Evolutionary conservation across 2,329 filamentous ascomycete genomes (phyloP).

Genomic region (Fusarium camptoceras): DNA sequence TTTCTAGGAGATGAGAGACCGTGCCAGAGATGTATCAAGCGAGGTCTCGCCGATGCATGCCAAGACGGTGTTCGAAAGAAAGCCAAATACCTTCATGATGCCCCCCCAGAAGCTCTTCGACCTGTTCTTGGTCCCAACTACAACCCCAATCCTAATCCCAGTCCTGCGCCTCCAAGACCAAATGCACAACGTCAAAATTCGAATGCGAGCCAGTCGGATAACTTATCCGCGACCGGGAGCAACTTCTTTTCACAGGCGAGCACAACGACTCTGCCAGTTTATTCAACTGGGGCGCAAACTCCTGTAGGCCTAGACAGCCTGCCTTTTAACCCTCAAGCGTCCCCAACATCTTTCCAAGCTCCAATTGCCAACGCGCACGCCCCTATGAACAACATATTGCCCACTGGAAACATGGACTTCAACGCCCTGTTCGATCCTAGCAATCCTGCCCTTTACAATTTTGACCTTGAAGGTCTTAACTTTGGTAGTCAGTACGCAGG

Average conservation of each 20-base stretch:
- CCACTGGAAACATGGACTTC: constrained; percentile 64
- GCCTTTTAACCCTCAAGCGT: constrained; percentile 73
- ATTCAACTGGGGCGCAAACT: constrained; percentile 58
- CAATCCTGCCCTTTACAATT: constrained; percentile 93
- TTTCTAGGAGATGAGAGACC: constrained; percentile 89
- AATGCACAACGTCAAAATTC: constrained; percentile 62
- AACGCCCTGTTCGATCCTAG: constrained; percentile 85
- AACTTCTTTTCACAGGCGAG: constrained; percentile 63
- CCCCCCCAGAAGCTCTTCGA: constrained; percentile 86
- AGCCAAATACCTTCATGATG: constrained; percentile 98
- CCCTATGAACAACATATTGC: constrained; percentile 62
- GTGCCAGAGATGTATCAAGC: constrained; percentile 93
- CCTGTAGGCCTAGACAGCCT: constrained; percentile 62
- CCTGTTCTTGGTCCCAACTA: constrained; percentile 82
- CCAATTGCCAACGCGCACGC: constrained; percentile 61
- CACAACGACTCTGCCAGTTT: constrained; percentile 64
- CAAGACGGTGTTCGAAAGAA: constrained; percentile 98
- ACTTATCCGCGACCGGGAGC: constrained; percentile 56
- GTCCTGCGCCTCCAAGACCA: constrained; percentile 58
- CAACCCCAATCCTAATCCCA: constrained; percentile 66
- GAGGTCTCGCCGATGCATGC: constrained; percentile 88
- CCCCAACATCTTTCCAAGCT: constrained; percentile 78
- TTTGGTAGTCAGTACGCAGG: constrained; percentile 97
- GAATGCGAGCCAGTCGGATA: constrained; percentile 62
- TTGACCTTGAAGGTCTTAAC: constrained; percentile 86